Percentiles rank a stretch among this genome's conserved stretches.
These are phyloP conservation scores for Wallacemonas sp. DNA, from an alignment of 208 protist genomes.

Conservation along the genomic window DNA sequence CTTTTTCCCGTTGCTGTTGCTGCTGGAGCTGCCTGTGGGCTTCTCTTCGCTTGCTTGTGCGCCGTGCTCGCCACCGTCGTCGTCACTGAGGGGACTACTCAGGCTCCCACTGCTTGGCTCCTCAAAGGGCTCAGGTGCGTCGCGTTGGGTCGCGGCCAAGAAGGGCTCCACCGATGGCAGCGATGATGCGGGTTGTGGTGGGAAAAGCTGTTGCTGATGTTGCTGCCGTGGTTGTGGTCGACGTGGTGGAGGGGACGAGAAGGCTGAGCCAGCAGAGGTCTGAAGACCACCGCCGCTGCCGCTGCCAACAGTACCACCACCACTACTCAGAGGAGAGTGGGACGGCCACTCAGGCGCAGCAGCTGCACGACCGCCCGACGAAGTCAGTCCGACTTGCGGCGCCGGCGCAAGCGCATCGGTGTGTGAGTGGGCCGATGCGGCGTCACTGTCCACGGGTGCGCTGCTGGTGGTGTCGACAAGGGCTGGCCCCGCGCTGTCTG, in stretches of 20 bases:
- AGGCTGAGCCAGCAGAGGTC: background rate
- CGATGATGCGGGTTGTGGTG: background rate
- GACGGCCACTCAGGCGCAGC: too few species aligned
- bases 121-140: background rate
- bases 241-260: background rate
- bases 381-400: too few species aligned
- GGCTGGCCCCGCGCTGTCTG: too few species aligned
- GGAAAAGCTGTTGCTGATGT: background rate
- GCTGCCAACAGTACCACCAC: background rate
- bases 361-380: too few species aligned
- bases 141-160: background rate
- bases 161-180: background rate
- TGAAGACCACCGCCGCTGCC: background rate
- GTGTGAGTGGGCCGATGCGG: too few species aligned
- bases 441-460: too few species aligned
- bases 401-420: too few species aligned
- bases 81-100: too few species aligned
- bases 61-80: too few species aligned
- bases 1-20: background rate
- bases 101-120: constrained; percentile 3
- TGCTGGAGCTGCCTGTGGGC: background rate
- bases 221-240: too few species aligned
- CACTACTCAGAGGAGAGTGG: background rate
- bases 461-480: too few species aligned
- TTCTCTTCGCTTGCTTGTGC: too few species aligned